Evolutionary conservation across 2,329 filamentous ascomycete genomes (phyloP), one percentile per base, ranked within the genome.

Genomic region (Didymella pinodella): DNA sequence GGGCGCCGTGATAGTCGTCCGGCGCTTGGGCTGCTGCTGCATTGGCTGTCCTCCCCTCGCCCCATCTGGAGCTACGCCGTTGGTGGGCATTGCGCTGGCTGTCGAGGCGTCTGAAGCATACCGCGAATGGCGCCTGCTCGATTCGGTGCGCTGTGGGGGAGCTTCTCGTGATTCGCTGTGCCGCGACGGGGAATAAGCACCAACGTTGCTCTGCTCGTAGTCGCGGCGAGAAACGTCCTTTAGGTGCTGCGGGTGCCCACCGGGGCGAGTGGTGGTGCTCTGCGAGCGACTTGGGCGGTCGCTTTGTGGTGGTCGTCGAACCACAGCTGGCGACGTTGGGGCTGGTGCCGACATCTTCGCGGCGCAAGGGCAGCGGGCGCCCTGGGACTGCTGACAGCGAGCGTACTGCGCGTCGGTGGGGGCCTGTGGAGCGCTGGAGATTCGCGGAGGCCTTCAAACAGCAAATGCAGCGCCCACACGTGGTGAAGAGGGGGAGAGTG

Each of bases 1-100:
- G 46, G 90, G 88, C 3, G 93, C 93, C 50, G 91, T 91, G 74
- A 99, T 96, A 40, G 91, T 94, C 12, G 94, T 97, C 70, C 88
- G 80, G 66, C 87, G 80, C 65, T 73, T 75, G 18, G 71, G 67
- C 49, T 65, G 71, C 43, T 68, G 64, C 48, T 68, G 64, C 48
- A 57, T 65, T 4, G 67, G 61, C 45, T 65, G 63, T 8, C 50
- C 59, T 41, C 66, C 45, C 26, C 69, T 65, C 50, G 71, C 65
- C 56, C 65, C 72, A 18, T 78, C 75, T 44, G 68, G 56, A 48
- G 75, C 68, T 64, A 74, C 69, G 53, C 75, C 76, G 59, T 78
- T 78, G 70, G 69, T 74, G 16, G 68, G 68, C 72, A 75, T 75
- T 61, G 71, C 72, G 49, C 72, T 72, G 48, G 70, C 63, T 40